Evolutionary conservation across 116 monocot species (phyloP), one percentile per base, ranked within the genome.

Genomic region (Posidonia oceanica): DNA sequence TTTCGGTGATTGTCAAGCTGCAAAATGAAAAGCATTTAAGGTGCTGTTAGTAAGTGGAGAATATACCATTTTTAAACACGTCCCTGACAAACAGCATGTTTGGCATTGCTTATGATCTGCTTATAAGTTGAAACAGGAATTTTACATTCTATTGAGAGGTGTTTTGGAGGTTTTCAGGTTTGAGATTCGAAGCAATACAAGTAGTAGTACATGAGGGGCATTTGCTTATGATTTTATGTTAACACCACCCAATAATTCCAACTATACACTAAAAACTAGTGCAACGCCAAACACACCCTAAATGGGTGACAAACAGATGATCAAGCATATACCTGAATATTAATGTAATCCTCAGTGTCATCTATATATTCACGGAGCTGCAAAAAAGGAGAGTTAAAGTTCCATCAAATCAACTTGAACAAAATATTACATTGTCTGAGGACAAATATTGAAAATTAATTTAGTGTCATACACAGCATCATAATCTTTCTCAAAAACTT

Each of bases 1-100:
- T 95, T 95, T 73, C 91, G 88, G 74, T 95, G 91, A 58, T 88
- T 95, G 70, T 95, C 95, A 59, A 95, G 86, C 95, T 95, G 88
- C 94, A 85, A 74, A 61, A 69, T 73, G 5, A 15, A 29, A 78
- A 22, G 48, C 38, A 58, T 18, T n/a, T 37, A 44, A 59, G 11
- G 52, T 21, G 52, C 16, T 2, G 39, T 71, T 40, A 48, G 48
- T 48, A 48, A 48, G 39, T 66, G 29, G 65, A 74, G 74, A 10
- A 51, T 52, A 15, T 29, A 39, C 66, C 39, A 16, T 29, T 29
- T 29, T 29, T 7, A 41, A 3, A 14, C n/a, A 57, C 39, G 54
- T 20, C 17, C 53, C 14, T 36, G 0, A 41, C 18, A 58, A 72
- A 21, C 38, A 76, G 17, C 38, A 63, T 4, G 56, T 37, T 18